Base-by-base conservation (phyloP, 2,329 filamentous ascomycete species). In the Colletotrichum sp. region DNA sequence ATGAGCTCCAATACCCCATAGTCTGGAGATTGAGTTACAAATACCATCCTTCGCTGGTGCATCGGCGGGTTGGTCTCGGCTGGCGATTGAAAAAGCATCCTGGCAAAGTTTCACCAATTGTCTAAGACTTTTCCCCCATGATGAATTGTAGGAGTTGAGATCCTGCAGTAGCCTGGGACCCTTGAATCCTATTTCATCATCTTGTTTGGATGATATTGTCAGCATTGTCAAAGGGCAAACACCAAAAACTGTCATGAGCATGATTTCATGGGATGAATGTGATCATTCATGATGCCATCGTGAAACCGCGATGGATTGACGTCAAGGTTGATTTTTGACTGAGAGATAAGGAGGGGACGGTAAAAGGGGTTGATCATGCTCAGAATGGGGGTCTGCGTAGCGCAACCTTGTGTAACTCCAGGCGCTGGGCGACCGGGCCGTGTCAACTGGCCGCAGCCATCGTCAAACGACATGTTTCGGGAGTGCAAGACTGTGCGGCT, bases 391-490 rank as follows among this genome's bases (percentile, higher is more conserved):
- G 73, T 73, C 43, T 16, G 21, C n/a, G 59, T 73, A 73, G 39
- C 32, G 57, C 43, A 72, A 48, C 73, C 59, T 52, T 43, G 3
- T 43, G 39, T 24, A 32, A 68, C 16, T 60, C 26, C 34, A 32
- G 57, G 43, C 64, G 73, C 70, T 55, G 73, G 28, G 21, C 43
- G 57, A 65, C 57, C n/a, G 21, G 70, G 64, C 65, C 73, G 64
- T 43, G 59, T 21, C 18, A 65, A 65, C 28, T 68, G 73, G 70
- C 28, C 70, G 70, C 70, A 65, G 73, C 26, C 64, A 59, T 60
- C 21, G 64, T 73, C 73, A 68, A 73, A 65, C 70, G 34, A 73
- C 34, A 65, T 65, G 73, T 68, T 73, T 75, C 65, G 57, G 64
- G 63, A 48, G 24, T 16, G 21, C 28, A 32, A 21, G 34, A 18